Percentiles rank a stretch among this genome's conserved stretches.
These are phyloP conservation scores for Bruguiera sexangula DNA, from an alignment of 345 rosid genomes.

Conservation along the genomic window DNA sequence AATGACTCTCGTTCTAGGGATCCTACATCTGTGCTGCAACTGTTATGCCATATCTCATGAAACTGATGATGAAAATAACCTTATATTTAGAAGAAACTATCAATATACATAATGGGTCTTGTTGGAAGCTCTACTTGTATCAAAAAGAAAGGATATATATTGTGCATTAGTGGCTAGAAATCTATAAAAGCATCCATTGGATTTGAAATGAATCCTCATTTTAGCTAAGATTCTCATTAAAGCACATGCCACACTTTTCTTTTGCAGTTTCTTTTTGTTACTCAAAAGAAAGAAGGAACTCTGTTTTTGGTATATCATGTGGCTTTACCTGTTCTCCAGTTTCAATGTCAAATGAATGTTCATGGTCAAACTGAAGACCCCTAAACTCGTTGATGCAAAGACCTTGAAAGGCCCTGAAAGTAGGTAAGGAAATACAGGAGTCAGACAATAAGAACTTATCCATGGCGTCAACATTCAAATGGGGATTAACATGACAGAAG, in stretches of 20 bases:
- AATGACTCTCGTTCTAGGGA: too few relatives aligned
- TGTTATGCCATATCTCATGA: too few relatives aligned
- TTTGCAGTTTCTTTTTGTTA: background rate
- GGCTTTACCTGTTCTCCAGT: slow-evolving; percentile 87
- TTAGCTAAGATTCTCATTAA: background rate
- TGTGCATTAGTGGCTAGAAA: too few relatives aligned
- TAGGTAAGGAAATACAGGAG: slow-evolving; percentile 13
- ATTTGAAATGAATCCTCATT: too few relatives aligned
- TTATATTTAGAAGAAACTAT: too few relatives aligned
- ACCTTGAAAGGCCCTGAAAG: slow-evolving; percentile 95
- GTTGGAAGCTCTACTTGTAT: too few relatives aligned
- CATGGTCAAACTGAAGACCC: slow-evolving; percentile 82
- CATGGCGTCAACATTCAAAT: background rate
- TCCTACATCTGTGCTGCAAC: too few relatives aligned
- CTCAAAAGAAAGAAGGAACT: background rate
- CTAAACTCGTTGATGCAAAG: slow-evolving; percentile 88
- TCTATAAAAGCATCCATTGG: too few relatives aligned
- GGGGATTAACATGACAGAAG: background rate
- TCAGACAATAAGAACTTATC: background rate
- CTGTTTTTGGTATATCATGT: background rate
- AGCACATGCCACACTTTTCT: background rate
- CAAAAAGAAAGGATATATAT: too few relatives aligned
- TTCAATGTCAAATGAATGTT: slow-evolving; percentile 70
- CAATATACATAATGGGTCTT: too few relatives aligned
- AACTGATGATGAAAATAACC: too few relatives aligned